A percentile compares a stretch with the other conserved stretches of the same genome.
phyloP scores from a whole-genome alignment of 192 early-diverging fungal species.

The Obelidium mucronatum region DNA sequence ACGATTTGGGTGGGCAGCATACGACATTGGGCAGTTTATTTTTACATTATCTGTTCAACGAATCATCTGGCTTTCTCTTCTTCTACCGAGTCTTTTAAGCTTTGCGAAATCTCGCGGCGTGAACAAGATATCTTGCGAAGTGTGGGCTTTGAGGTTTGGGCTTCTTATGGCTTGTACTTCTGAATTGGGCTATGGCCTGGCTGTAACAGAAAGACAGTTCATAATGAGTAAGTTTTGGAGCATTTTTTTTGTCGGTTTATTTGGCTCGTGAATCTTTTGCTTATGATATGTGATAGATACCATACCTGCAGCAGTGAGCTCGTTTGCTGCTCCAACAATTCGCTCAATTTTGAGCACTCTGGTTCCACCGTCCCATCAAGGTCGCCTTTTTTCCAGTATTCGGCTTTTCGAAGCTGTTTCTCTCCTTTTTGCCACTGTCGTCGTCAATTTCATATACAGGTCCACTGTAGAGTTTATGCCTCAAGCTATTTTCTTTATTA shows the following conservation, averaged over 20 bases:
- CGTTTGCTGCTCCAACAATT: conserved; percentile 5
- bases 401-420: conserved; percentile 1
- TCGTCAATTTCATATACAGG: conserved; percentile 8
- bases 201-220: not conserved
- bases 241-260: too few species aligned
- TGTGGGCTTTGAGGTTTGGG: not conserved
- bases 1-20: conserved; percentile 23
- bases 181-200: not conserved
- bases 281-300: not conserved
- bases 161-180: not conserved
- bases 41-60: not conserved
- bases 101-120: not conserved
- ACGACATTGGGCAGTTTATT: conserved; percentile 15
- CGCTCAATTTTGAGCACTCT: not conserved
- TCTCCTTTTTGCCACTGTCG: conserved; percentile 19
- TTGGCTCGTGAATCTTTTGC: not conserved
- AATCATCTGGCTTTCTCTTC: not conserved
- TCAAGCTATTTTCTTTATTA: conserved; percentile 18
- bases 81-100: not conserved
- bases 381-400: conserved; percentile 10
- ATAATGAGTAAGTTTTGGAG: not conserved
- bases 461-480: conserved; percentile 1
- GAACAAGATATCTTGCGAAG: not conserved
- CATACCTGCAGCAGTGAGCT: not conserved
- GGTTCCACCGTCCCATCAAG: conserved; percentile 12